Base-by-base conservation (phyloP, 2,329 filamentous ascomycete genomes). In the Penicillium sp. region DNA sequence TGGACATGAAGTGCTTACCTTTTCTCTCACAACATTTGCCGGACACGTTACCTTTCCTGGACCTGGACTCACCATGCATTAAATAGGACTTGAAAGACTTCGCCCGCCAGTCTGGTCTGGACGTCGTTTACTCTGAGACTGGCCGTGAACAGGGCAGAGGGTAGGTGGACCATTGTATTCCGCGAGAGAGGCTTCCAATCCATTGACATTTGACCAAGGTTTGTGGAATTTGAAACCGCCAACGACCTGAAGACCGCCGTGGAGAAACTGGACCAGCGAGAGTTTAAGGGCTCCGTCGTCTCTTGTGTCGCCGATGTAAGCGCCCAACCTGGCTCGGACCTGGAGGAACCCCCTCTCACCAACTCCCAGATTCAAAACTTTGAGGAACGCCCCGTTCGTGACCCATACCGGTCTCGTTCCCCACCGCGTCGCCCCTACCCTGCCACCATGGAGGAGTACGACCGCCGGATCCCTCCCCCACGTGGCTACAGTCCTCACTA, bases 31-130 rank as follows among this genome's bases (percentile, higher is more conserved):
- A 46, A 56, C 57, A 33, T 61, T 29, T 53, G 37, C 49, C 49
- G 63, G 65, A 63, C 27, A 58, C 40, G 58, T 55, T 61, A 38
- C 21, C 64, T 57, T 69, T 65, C 80, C 83, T 81, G 80, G 83
- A 85, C 76, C 80, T 77, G 85, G 80, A 92, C 90, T 93, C 90
- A 94, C 89, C 84, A 84, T 67, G 50, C 85, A 84, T 83, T 87
- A 81, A 88, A 80, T 92, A 99, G 94, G 94, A 99, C 79, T 87
- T 99, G 54, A 99, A 99, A 90, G 94, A 99, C 78, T 99, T 99
- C 80, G 94, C 94, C 62, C 92, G 94, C 75, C 91, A 95, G 78
- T 95, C 93, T 77, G 92, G 92, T 78, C 86, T 96, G 77, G 94
- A 97, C 76, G 94, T 99, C 66, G 94, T 99, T 71, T 99, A 96